Percentiles rank a stretch among this genome's conserved stretches.
phyloP scores from a whole-genome alignment of 2,329 filamentous ascomycete species.

The Exutisphaerella laricina region DNA sequence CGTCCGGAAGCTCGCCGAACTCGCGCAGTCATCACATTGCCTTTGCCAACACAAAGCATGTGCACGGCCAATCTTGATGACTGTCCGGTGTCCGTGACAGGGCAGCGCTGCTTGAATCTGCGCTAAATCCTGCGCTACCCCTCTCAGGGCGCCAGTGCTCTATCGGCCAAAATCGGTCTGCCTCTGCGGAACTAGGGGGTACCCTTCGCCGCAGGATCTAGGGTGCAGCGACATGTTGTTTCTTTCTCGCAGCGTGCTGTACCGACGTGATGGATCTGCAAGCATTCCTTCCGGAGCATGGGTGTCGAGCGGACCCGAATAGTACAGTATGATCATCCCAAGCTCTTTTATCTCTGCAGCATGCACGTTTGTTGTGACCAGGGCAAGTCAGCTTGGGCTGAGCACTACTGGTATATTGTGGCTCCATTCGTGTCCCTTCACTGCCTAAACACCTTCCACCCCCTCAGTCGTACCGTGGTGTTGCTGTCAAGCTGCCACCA shows the following conservation, averaged over 20 bases:
- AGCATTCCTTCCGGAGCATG: constrained; percentile 10
- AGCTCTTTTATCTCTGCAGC: constrained; percentile 12
- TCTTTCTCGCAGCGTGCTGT: constrained; percentile 9
- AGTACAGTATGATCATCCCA: constrained; percentile 7
- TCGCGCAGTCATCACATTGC: constrained; percentile 8
- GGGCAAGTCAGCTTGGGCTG: constrained; percentile 9
- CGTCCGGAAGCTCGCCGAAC: not conserved
- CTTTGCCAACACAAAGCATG: constrained; percentile 2
- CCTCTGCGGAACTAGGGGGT: constrained; percentile 1
- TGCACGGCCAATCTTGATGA: constrained; percentile 7
- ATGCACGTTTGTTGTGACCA: constrained; percentile 14
- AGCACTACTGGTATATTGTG: constrained; percentile 14
- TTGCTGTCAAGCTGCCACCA: no score
- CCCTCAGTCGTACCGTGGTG: no score
- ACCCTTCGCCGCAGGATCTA: constrained; percentile 18
- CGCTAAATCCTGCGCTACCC: constrained; percentile 10
- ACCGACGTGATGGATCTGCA: constrained; percentile 16
- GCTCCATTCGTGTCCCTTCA: no score
- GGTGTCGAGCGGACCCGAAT: constrained; percentile 8
- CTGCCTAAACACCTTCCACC: no score
- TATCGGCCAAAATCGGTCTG: constrained; percentile 2
- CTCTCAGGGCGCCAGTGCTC: not conserved
- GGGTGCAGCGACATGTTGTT: constrained; percentile 9
- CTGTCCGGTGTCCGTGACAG: constrained; percentile 3
- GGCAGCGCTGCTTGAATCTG: constrained; percentile 1